Percentiles rank a stretch among this genome's conserved stretches.
Conservation (phyloP, 768 basidiomycete species). For the Lactifluus rugatus region DNA sequence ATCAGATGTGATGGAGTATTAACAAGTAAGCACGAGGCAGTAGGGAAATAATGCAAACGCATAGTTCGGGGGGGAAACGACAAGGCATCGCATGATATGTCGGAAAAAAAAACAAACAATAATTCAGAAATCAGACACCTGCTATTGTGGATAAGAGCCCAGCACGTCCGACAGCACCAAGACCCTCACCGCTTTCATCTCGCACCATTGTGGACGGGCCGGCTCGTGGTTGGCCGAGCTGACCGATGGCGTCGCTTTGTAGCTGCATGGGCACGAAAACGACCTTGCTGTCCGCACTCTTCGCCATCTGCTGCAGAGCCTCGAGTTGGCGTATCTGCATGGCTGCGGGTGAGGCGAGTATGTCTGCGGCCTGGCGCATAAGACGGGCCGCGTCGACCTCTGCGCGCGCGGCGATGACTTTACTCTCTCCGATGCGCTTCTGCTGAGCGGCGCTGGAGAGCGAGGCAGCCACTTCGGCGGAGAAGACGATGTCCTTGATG, state of each 20-base stretch:
- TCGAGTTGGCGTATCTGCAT: slow-evolving; percentile 98
- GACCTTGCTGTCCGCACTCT: slow-evolving; percentile 80
- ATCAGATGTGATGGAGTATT: neutral
- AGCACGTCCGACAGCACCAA: slow-evolving; percentile 38
- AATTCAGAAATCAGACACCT: slow-evolving; percentile 27
- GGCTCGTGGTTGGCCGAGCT: slow-evolving; percentile 28
- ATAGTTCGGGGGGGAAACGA: neutral
- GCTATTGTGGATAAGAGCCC: slow-evolving; percentile 45
- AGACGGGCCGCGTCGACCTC: slow-evolving; percentile 92
- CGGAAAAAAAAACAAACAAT: neutral
- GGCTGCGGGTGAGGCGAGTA: slow-evolving; percentile 86
- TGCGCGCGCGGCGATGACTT: slow-evolving; percentile 91
- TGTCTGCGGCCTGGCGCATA: slow-evolving; percentile 96
- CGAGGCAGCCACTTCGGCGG: slow-evolving; percentile 78
- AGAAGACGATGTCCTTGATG: slow-evolving; percentile 93
- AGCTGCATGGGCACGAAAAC: slow-evolving; percentile 92
- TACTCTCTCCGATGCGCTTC: slow-evolving; percentile 93
- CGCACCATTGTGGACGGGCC: slow-evolving; percentile 22
- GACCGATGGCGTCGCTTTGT: slow-evolving; percentile 58
- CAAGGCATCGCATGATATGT: neutral
- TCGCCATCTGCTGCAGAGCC: slow-evolving; percentile 92
- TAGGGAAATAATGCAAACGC: neutral
- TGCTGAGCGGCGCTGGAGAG: slow-evolving; percentile 94
- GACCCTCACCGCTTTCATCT: slow-evolving; percentile 33
- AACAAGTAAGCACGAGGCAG: neutral